These are phyloP conservation scores for Terana coerulea DNA, from an alignment of 768 basidiomycete genomes.

Conservation along the genomic window DNA sequence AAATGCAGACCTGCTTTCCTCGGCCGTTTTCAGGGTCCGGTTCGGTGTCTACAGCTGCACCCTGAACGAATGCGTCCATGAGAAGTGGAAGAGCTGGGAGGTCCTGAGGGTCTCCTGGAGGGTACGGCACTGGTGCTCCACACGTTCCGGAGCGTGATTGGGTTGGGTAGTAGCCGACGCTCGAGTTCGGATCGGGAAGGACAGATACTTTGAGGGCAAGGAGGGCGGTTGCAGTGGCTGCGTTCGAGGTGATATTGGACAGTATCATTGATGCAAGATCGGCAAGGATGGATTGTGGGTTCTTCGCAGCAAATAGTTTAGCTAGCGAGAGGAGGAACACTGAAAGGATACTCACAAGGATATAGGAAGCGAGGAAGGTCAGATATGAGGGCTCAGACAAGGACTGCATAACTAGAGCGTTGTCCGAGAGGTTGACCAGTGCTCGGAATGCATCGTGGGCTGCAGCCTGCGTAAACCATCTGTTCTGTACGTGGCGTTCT, in stretches of 20 bases:
- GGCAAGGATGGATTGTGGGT: slow-evolving; percentile 85
- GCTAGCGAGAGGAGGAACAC: not conserved
- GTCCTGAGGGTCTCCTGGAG: slow-evolving; percentile 47
- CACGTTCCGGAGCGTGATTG: slow-evolving; percentile 82
- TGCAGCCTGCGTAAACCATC: slow-evolving; percentile 51
- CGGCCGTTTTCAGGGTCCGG: slow-evolving; percentile 44
- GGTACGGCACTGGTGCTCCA: slow-evolving; percentile 68
- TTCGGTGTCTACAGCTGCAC: slow-evolving; percentile 51
- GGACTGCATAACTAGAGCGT: slow-evolving; percentile 57
- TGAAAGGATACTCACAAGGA: slow-evolving; percentile 59
- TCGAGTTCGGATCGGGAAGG: slow-evolving; percentile 44
- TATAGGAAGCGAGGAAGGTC: slow-evolving; percentile 82
- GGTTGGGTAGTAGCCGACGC: slow-evolving; percentile 61
- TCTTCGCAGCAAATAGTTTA: slow-evolving; percentile 40
- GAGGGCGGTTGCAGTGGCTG: slow-evolving; percentile 60
- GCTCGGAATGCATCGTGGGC: slow-evolving; percentile 96
- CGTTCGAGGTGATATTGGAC: slow-evolving; percentile 85
- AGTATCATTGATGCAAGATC: slow-evolving; percentile 97
- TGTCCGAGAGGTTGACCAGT: slow-evolving; percentile 90
- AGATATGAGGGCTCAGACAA: slow-evolving; percentile 75
- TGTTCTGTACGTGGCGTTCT: slow-evolving; percentile 2
- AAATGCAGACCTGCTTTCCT: slow-evolving; percentile 87
- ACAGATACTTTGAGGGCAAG: slow-evolving; percentile 65
- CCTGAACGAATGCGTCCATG: slow-evolving; percentile 86
- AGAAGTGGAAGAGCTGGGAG: slow-evolving; percentile 73